A percentile compares a stretch with the other conserved stretches of the same genome.
Evolutionary conservation across 805 yeast species (phyloP).

Genomic region (Kuraishia hungarica): DNA sequence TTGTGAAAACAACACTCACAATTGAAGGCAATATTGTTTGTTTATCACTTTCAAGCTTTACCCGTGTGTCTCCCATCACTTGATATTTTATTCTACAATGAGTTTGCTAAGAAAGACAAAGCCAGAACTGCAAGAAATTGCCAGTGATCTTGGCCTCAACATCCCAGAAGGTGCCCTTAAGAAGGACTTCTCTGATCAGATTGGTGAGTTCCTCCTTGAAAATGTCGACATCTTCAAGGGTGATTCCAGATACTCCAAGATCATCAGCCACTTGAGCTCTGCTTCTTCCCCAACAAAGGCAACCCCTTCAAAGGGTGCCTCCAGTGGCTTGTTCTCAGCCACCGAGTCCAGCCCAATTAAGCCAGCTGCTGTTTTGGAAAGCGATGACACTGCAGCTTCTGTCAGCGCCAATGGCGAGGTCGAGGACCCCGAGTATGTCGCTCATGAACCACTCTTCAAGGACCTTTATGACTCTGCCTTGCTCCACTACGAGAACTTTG

Average conservation of each 20-base stretch:
- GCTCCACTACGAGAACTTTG: background rate
- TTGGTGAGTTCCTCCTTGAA: slow-evolving; percentile 13
- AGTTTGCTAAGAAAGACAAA: slow-evolving; percentile 21
- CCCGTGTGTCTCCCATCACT: no score
- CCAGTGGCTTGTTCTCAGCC: background rate
- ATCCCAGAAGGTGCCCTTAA: slow-evolving; percentile 16
- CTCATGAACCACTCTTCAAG: background rate
- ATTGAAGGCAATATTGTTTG: no score
- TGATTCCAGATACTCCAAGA: slow-evolving; percentile 18
- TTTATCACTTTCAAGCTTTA: no score
- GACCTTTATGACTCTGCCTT: slow-evolving; percentile 6
- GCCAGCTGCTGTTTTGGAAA: slow-evolving; percentile 5
- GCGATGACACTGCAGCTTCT: slow-evolving; percentile 8
- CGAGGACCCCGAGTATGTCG: slow-evolving; percentile 8
- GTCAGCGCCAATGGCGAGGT: slow-evolving; percentile 5
- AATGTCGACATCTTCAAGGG: slow-evolving; percentile 14
- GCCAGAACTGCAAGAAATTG: slow-evolving; percentile 21
- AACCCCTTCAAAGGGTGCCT: background rate
- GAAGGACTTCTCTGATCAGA: slow-evolving; percentile 17
- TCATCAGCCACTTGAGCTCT: slow-evolving; percentile 10
- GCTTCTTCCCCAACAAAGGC: slow-evolving; percentile 5
- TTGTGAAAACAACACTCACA: background rate
- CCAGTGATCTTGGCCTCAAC: slow-evolving; percentile 17
- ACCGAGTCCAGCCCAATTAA: background rate
- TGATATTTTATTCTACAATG: slow-evolving; percentile 5